These are phyloP conservation scores for Spathaspora arborariae DNA, from an alignment of 805 yeast genomes.

Conservation along the genomic window DNA sequence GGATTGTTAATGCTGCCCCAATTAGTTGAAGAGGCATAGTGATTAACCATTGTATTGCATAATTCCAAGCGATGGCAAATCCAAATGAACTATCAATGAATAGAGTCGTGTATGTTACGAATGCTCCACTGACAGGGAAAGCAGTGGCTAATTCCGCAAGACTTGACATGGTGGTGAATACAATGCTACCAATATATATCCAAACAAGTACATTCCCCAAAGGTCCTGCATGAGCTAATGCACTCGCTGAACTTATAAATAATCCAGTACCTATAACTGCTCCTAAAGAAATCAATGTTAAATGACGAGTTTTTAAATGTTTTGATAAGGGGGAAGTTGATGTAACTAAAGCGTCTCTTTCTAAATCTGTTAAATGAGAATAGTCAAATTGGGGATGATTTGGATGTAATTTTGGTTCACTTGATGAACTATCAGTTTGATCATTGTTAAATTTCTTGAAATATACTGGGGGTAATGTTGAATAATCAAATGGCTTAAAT, in stretches of 20 bases:
- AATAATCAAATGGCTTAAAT: conserved; percentile 26
- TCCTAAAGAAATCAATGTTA: conserved; percentile 80
- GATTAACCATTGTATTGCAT: conserved; percentile 36
- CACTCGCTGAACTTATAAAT: conserved; percentile 68
- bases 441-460: not conserved
- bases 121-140: conserved; percentile 64
- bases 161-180: conserved; percentile 54
- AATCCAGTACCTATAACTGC: conserved; percentile 84
- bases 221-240: conserved; percentile 67
- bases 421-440: not conserved
- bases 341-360: conserved; percentile 35
- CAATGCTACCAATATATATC: conserved; percentile 48
- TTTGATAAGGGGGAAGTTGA: conserved; percentile 48
- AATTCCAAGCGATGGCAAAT: conserved; percentile 55
- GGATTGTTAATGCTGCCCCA: conserved; percentile 32
- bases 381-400: conserved; percentile 26
- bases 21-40: conserved; percentile 34
- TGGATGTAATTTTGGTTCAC: conserved; percentile 11
- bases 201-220: conserved; percentile 59
- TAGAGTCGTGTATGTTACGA: conserved; percentile 55
- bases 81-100: conserved; percentile 62
- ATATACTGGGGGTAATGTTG: conserved; percentile 13
- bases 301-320: conserved; percentile 57
- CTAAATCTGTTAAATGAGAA: conserved; percentile 20
- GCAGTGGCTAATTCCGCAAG: conserved; percentile 58